phyloP scores from a whole-genome alignment of 2,329 filamentous ascomycete species.

The Fusarium sp. region DNA sequence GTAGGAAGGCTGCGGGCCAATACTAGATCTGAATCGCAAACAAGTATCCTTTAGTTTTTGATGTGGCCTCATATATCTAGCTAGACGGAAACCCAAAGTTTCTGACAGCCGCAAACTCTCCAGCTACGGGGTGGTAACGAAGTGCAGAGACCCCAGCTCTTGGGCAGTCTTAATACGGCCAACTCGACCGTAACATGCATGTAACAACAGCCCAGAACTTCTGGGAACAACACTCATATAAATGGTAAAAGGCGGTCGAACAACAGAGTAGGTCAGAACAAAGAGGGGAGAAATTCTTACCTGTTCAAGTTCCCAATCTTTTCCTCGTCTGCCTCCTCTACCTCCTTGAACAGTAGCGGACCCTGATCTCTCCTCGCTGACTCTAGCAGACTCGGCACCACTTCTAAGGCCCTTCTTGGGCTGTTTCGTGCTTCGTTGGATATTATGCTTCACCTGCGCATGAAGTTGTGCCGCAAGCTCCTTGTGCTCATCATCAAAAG shows the following conservation, averaged over 20 bases:
- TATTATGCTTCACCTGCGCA: slow-evolving; percentile 72
- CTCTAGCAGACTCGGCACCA: slow-evolving; percentile 66
- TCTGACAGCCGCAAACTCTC: not conserved
- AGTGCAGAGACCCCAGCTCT: not conserved
- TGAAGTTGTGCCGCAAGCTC: slow-evolving; percentile 83
- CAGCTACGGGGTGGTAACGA: not conserved
- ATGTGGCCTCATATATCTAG: not conserved
- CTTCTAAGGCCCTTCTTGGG: slow-evolving; percentile 60
- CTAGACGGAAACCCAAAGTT: not conserved
- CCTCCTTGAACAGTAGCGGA: slow-evolving; percentile 69
- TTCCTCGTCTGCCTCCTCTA: slow-evolving; percentile 77
- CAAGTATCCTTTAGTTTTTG: slow-evolving; percentile 3
- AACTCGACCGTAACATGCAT: slow-evolving; percentile 1
- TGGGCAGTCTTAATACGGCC: slow-evolving; percentile 3
- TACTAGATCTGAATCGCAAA: slow-evolving; percentile 14
- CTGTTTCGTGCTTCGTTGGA: slow-evolving; percentile 65
- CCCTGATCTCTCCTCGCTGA: slow-evolving; percentile 79
- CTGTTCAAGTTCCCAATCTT: slow-evolving; percentile 86
- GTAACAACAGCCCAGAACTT: slow-evolving; percentile 20
- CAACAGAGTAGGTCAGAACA: not conserved
- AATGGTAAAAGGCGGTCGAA: not conserved
- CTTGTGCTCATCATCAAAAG: slow-evolving; percentile 94
- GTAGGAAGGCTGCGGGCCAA: not conserved
- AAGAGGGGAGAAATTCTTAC: slow-evolving; percentile 59
- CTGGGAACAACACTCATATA: slow-evolving; percentile 1